phyloP scores from a whole-genome alignment of 352 stramenopile genomes.

The Saprolegnia diclina region DNA sequence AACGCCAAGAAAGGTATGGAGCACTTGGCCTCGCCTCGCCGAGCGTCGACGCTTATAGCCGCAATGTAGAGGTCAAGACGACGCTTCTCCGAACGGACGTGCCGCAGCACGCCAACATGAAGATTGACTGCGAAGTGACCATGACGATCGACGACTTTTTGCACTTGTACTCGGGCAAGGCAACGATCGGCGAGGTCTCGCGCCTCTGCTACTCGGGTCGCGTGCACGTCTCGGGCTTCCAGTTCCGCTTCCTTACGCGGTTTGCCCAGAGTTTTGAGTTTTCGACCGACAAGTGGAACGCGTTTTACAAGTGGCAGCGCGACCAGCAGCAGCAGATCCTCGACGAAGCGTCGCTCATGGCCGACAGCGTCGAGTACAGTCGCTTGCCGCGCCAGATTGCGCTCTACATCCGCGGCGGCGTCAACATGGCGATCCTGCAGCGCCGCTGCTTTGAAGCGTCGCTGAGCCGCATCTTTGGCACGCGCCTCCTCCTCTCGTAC shows the following conservation, averaged over 20 bases:
- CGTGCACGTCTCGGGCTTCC: constrained; percentile 70
- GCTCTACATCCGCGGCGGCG: constrained; percentile 17
- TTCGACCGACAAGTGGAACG: constrained; percentile 69
- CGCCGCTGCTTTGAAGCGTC: constrained; percentile 27
- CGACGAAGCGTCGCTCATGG: background rate
- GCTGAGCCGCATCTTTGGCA: constrained; percentile 18
- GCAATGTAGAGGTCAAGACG: constrained; percentile 40
- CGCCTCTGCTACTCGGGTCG: constrained; percentile 79
- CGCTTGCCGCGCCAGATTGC: constrained; percentile 21
- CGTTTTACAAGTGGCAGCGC: constrained; percentile 64
- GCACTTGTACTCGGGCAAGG: constrained; percentile 82
- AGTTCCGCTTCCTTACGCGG: constrained; percentile 69
- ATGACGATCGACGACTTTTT: constrained; percentile 85
- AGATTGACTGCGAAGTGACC: constrained; percentile 64
- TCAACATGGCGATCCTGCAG: constrained; percentile 25
- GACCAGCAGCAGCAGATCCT: constrained; percentile 31
- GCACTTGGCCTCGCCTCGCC: background rate
- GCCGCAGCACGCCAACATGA: constrained; percentile 33
- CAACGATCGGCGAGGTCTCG: constrained; percentile 60
- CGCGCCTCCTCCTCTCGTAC: constrained; percentile 17
- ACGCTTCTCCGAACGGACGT: constrained; percentile 42
- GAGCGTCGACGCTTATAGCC: background rate
- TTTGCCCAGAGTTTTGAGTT: constrained; percentile 86
- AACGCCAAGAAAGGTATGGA: constrained; percentile 35
- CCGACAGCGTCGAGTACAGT: background rate